Evolutionary conservation across 2,329 filamentous ascomycete genomes (phyloP), one percentile per base, ranked within the genome.

Genomic region (Tolypocladium sp.): DNA sequence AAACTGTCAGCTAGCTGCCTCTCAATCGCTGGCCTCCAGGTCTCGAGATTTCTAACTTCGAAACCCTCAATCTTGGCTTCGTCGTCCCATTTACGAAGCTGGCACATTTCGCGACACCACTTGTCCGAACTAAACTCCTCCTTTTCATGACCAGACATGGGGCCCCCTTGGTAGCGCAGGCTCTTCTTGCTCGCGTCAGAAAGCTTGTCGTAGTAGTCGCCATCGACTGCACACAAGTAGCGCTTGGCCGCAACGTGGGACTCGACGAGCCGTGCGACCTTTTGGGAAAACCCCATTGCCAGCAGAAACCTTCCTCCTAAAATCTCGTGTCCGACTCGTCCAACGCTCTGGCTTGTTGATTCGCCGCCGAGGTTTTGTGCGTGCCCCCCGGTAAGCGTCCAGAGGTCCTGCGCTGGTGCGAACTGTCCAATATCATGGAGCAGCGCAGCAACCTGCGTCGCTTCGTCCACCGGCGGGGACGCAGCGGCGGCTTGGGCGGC

Each of bases 371-470:
- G 61, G n/a, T 59, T 62, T 53, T 57, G 40, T 1, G 59, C 58
- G 4, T 56, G 42, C 25, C 58, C 58, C 17, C 59, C 57, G 13
- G 55, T 63, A n/a, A 62, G 41, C 3, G 40, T 15, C 38, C 56
- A 51, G 4, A 64, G 60, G 46, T 64, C 60, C 33, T 49, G 51
- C 2, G 61, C 60, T 2, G 63, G 63, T 10, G 58, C 57, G 44
- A 59, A 64, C 25, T 64, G 63, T 22, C 63, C 63, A 51, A 64
- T 61, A 44, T 64, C 63, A 42, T 64, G 63, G 2, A 64, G 60
- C 5, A 64, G 60, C 3, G 63, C 63, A n/a, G 63, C 63, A 40
- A 64, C 57, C n/a, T 62, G 63, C 4, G 63, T 64, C 10, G 55
- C 56, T 44, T 64, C 62, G 52, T 64, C 63, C n/a, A 63, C 63